A percentile compares a stretch with the other conserved stretches of the same genome.
Conservation (phyloP, 2,329 filamentous ascomycete genomes). For the Cladophialophora immunda region DNA sequence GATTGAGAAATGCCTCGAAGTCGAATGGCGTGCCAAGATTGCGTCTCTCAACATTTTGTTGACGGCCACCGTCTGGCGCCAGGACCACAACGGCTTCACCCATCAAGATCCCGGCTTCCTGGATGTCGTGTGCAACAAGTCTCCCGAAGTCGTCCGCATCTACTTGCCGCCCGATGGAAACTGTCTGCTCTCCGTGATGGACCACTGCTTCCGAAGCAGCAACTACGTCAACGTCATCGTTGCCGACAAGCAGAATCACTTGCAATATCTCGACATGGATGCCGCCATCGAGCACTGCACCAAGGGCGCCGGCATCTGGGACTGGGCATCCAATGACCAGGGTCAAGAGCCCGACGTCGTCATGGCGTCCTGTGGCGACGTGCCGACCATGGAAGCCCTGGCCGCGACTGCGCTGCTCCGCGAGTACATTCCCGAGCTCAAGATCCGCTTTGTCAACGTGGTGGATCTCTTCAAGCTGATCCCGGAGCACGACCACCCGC, state of each 20-base stretch:
- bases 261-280: conserved; percentile 79
- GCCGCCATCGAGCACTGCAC: conserved; percentile 78
- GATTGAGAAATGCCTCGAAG: conserved; percentile 82
- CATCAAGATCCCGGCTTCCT: conserved; percentile 84
- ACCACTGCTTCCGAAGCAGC: conserved; percentile 75
- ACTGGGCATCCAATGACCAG: conserved; percentile 76
- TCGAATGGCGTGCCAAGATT: conserved; percentile 77
- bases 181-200: conserved; percentile 76
- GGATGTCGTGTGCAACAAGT: conserved; percentile 81
- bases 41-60: conserved; percentile 81
- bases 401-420: conserved; percentile 78
- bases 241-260: conserved; percentile 80
- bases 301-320: conserved; percentile 81
- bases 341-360: conserved; percentile 75
- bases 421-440: conserved; percentile 74
- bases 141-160: conserved; percentile 79
- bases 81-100: conserved; percentile 85
- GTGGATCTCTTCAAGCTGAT: conserved; percentile 85
- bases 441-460: conserved; percentile 80
- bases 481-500: conserved; percentile 73
- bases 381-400: conserved; percentile 76
- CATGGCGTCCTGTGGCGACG: conserved; percentile 79
- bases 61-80: conserved; percentile 80
- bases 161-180: conserved; percentile 84
- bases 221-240: conserved; percentile 87